Conservation (phyloP, 139 green algal genomes). For the Tetradesmus lagerheimii region DNA sequence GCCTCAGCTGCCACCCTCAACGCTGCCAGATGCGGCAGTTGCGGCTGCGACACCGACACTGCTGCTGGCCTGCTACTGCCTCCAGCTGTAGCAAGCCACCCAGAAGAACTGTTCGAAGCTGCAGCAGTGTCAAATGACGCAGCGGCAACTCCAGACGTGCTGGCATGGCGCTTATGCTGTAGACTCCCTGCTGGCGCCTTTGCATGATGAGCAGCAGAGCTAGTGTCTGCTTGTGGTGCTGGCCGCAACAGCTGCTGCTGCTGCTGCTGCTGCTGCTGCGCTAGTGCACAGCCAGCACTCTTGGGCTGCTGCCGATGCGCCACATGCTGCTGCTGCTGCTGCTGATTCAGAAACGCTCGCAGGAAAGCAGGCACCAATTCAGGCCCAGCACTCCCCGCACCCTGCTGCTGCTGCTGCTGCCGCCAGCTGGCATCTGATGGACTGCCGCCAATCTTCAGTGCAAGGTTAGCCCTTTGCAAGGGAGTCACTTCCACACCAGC, state of each 20-base stretch:
- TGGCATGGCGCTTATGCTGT: not conserved
- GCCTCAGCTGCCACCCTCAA: slow-evolving; percentile 8
- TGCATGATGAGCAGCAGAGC: not conserved
- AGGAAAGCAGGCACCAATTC: not conserved
- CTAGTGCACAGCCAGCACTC: not conserved
- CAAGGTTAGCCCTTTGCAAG: not conserved
- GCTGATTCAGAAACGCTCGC: not conserved
- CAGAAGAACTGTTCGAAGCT: not conserved
- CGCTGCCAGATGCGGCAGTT: slow-evolving; percentile 27
- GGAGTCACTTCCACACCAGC: not conserved
- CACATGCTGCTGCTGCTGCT: not conserved
- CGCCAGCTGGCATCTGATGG: not conserved
- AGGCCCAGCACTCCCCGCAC: not conserved
- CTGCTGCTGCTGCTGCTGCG: not conserved
- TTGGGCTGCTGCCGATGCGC: not conserved
- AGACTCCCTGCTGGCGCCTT: not conserved
- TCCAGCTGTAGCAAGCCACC: not conserved
- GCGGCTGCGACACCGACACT: slow-evolving; percentile 1
- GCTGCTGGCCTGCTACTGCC: not conserved
- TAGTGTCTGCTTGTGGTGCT: not conserved
- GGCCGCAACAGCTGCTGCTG: too few relatives aligned
- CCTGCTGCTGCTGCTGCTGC: not conserved
- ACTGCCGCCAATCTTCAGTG: not conserved
- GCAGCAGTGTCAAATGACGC: too few relatives aligned
- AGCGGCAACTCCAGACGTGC: not conserved